Base-by-base conservation (phyloP, 345 rosid genomes). In the Crucihimalaya himalaica region DNA sequence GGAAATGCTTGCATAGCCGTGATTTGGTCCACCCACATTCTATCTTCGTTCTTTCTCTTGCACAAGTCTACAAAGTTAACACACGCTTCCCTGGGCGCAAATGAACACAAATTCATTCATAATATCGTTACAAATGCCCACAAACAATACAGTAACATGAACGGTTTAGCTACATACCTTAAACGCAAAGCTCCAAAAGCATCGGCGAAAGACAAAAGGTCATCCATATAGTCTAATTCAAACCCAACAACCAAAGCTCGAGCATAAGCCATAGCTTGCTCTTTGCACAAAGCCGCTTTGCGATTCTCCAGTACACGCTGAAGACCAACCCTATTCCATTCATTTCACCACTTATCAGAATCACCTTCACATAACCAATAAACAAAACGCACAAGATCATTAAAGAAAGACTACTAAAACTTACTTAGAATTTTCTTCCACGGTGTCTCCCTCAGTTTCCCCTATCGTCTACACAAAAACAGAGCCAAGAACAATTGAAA, bases 251-350 rank as follows among this genome's bases (percentile, higher is more conserved):
- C 97, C 71, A 95, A 64, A 66, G 97, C 96, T 64, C 97, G 86
- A 15, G 97, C 97, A 72, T 92, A 95, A 39, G 97, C 97, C 99
- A 95, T 95, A 52, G 97, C 99, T 81, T 95, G 99, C 83, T 95
- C 99, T 79, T 88, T 92, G 82, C 82, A 86, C 56, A 95, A 88
- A 51, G 91, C 93, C 12, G 83, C 86, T 71, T 81, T 92, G 70
- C 99, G 84, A 70, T 86, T 83, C 78, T 88, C 97, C 72, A 95
- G 66, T 62, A 87, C 91, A 63, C 91, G 92, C 35, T 88, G 99
- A 75, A 95, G 97, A 71, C 75, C 93, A 78, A 86, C 83, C 89
- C 99, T 95, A 82, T 70, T 55, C 5, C 71, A 68, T 68, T 69
- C 46, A 69, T 45, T 51, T 70, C 83, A 79, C 70, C 63, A 8